These are phyloP conservation scores for Colletotrichum sp. DNA, from an alignment of 2,329 filamentous ascomycete genomes.

Conservation along the genomic window DNA sequence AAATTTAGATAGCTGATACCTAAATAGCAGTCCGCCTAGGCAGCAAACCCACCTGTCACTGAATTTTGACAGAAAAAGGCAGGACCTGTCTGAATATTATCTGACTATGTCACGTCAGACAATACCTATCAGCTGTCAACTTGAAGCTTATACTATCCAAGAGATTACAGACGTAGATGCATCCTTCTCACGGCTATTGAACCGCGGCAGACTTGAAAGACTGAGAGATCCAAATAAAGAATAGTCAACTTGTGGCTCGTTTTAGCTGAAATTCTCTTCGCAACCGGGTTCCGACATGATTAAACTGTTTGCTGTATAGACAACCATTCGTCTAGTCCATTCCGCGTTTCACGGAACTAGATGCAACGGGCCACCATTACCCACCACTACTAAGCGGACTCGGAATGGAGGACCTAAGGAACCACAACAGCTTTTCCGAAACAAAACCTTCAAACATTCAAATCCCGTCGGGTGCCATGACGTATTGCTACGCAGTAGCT, in stretches of 20 bases:
- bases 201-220: no score
- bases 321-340: background rate
- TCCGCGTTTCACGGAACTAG: background rate
- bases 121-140: no score
- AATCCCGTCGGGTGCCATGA: background rate
- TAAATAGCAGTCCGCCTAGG: no score
- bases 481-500: background rate
- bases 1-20: no score
- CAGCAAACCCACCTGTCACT: no score
- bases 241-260: accelerated
- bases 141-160: no score
- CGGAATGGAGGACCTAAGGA: background rate
- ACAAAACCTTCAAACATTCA: background rate
- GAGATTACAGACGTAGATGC: no score
- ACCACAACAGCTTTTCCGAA: background rate
- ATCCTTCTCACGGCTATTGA: no score
- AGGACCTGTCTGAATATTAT: no score
- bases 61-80: no score
- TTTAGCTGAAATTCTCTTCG: accelerated
- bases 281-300: accelerated
- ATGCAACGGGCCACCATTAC: background rate
- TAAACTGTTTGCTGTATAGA: accelerated
- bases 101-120: no score
- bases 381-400: background rate
- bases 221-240: no score